Evolutionary conservation across 768 basidiomycete genomes (phyloP).

Genomic region (Chlorophyllum brunneum): DNA sequence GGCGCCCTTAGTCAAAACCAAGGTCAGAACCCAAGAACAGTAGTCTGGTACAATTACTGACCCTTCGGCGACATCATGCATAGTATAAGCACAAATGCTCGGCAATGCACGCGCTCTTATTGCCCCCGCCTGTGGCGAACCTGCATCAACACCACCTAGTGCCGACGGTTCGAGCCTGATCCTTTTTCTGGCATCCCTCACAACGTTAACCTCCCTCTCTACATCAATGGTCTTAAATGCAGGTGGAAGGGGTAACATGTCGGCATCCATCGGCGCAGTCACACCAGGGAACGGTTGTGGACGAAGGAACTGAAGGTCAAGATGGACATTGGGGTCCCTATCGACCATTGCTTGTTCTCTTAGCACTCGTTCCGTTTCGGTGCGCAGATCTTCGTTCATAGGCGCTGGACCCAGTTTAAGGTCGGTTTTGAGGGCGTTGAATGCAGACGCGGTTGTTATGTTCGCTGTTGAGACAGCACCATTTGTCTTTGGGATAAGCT

Average conservation of each 20-base stretch:
- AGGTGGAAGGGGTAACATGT: constrained; percentile 78
- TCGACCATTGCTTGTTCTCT: constrained; percentile 80
- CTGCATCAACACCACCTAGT: constrained; percentile 51
- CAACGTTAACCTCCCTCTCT: constrained; percentile 83
- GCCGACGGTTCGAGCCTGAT: constrained; percentile 83
- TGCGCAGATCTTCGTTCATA: constrained; percentile 71
- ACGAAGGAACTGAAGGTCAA: constrained; percentile 55
- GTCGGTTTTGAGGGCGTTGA: constrained; percentile 71
- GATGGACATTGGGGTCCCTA: constrained; percentile 61
- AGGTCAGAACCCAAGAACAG: constrained; percentile 3
- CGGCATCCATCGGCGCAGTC: constrained; percentile 60
- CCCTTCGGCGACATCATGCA: constrained; percentile 96
- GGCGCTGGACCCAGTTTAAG: constrained; percentile 86
- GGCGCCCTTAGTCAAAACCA: constrained; percentile 53
- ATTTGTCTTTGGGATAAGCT: constrained; percentile 63
- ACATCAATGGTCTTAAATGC: constrained; percentile 85
- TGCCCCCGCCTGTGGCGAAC: constrained; percentile 54
- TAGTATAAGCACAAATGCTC: constrained; percentile 91
- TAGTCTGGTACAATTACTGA: constrained; percentile 31
- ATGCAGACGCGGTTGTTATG: constrained; percentile 50
- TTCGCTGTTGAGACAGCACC: constrained; percentile 26
- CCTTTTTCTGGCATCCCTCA: constrained; percentile 87
- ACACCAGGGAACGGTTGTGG: constrained; percentile 51
- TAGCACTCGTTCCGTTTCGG: constrained; percentile 76
- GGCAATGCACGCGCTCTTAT: constrained; percentile 71